These are phyloP conservation scores for Eucalyptus cloeziana DNA, from an alignment of 345 rosid species.

Conservation along the genomic window DNA sequence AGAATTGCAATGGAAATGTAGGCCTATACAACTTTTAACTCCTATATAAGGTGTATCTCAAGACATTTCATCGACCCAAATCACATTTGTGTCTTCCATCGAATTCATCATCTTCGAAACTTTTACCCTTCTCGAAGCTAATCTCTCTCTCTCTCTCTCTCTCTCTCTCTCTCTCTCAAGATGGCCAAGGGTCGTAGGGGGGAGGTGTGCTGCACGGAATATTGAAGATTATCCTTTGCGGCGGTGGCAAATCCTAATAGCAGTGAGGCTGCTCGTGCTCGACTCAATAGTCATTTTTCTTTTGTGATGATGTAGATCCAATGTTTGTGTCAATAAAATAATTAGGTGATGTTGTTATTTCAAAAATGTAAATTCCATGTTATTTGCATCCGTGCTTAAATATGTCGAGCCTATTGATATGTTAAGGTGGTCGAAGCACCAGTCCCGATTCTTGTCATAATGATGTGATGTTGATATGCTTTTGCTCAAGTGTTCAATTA, in stretches of 20 bases:
- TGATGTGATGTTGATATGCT: not conserved
- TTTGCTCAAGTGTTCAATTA: not conserved
- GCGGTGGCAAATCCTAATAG: not conserved
- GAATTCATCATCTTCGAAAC: too few relatives aligned
- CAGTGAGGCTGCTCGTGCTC: not conserved
- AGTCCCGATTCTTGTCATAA: rapidly evolving
- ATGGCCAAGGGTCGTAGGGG: too few relatives aligned
- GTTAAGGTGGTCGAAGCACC: too few relatives aligned
- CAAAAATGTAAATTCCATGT: not conserved
- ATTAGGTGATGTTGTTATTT: rapidly evolving
- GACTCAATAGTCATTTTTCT: not conserved
- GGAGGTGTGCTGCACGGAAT: too few relatives aligned
- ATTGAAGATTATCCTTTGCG: too few relatives aligned
- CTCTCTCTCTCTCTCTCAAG: not conserved
- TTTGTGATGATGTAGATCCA: not conserved
- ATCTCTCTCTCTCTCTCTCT: too few relatives aligned
- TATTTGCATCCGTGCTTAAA: rapidly evolving
- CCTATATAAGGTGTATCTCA: too few relatives aligned
- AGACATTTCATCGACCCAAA: too few relatives aligned
- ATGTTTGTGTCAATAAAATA: not conserved
- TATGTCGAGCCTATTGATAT: rapidly evolving
- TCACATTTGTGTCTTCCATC: too few relatives aligned
- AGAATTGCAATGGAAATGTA: too few relatives aligned
- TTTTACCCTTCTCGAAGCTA: too few relatives aligned
- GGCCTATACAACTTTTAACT: too few relatives aligned